Base-by-base conservation (phyloP, 2,329 filamentous ascomycete species). In the Claviceps sp. region DNA sequence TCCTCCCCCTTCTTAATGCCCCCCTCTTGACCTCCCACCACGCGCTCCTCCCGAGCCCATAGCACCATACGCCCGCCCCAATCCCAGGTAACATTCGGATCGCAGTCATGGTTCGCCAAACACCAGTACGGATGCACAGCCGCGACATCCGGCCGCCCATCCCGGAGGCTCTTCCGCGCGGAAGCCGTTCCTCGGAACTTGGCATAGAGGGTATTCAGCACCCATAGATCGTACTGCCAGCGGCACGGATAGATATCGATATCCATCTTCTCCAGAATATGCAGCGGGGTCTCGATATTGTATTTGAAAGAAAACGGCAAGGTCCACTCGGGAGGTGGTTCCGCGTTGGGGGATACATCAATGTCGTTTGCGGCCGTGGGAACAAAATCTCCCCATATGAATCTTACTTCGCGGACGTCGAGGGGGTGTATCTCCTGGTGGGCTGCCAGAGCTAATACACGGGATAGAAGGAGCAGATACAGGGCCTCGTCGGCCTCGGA, bases 51-150 rank as follows among this genome's bases (percentile, higher is more conserved):
- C 47, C 82, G 72, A 2, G 80, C 79, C 72, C 73, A 80, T 54
- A 93, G 79, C 38, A 79, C 77, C 77, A 93, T 90, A 50, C 77
- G 77, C 1, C 86, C 86, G 30, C 85, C 82, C 88, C 90, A 96
- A 62, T 95, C 87, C 93, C 93, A 98, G 3, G 79, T 79, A 41
- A 97, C 89, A 65, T 95, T 96, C 8, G 93, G 93, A 63, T 95
- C 83, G 68, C 93, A 98, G 65, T 89, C 88, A 65, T 98, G 93
- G 62, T 98, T 98, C 30, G 91, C 90, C 34, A 97, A 75, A 68
- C 90, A 97, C 89, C 93, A 98, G 59, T 95, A 81, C 2, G 91
- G 89, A 69, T 97, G 90, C 30, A 97, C 90, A 30, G 91, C 91
- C 30, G 88, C 88, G 4, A 95, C 85, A 61, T 97, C 93, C 0